phyloP scores from a whole-genome alignment of 169 alveolate genomes.

The Hammondia hammondi region DNA sequence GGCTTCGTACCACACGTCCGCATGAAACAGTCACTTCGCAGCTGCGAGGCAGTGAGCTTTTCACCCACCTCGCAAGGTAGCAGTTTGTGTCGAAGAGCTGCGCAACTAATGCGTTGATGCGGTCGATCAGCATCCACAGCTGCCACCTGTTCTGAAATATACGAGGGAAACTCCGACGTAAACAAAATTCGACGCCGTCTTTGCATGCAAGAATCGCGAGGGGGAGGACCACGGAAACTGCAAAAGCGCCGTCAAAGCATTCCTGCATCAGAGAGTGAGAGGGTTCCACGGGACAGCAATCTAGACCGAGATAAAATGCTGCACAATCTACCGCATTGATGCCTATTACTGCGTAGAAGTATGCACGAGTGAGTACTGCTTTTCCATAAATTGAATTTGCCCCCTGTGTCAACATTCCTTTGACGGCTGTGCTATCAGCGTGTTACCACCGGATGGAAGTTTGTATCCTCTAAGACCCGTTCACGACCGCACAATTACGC shows the following conservation, averaged over 20 bases:
- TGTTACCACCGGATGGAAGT: too few species aligned
- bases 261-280: constrained; percentile 13
- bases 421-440: not conserved
- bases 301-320: not conserved
- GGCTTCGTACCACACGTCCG: too few species aligned
- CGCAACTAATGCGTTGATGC: constrained; percentile 14
- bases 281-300: not conserved
- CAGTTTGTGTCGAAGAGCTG: constrained; percentile 24
- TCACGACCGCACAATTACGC: too few species aligned
- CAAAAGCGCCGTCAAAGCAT: constrained; percentile 16
- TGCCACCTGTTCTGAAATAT: constrained; percentile 31
- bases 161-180: not conserved
- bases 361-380: not conserved
- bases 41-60: too few species aligned
- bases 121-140: constrained; percentile 9
- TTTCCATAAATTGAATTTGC: not conserved
- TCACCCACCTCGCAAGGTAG: constrained; percentile 28
- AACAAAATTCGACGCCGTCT: constrained; percentile 30
- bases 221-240: constrained; percentile 33
- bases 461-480: too few species aligned
- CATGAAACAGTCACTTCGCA: too few species aligned
- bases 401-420: not conserved
- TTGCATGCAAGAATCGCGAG: constrained; percentile 18
- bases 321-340: too few species aligned
- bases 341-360: too few species aligned